Evolutionary conservation across 2,329 filamentous ascomycete genomes (phyloP), one percentile per base, ranked within the genome.

Genomic region (Cladosporium sp.): DNA sequence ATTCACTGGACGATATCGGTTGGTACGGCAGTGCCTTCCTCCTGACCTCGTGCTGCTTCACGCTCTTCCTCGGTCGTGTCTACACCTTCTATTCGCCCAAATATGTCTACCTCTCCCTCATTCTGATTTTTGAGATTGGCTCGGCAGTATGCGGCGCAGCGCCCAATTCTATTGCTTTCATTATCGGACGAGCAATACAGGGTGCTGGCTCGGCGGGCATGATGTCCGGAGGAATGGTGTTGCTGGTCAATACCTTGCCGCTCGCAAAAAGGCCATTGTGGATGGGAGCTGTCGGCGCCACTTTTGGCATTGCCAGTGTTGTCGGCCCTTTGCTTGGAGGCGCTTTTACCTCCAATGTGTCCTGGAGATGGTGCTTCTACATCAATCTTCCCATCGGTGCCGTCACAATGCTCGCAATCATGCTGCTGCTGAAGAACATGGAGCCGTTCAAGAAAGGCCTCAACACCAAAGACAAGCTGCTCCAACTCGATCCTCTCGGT

Each of bases 101-200:
- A 57, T 57, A 50, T 8, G 60, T 59, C 20, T 73, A 70, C 52
- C 48, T 73, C 13, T 43, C 57, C 1, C 43, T 61, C 7, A 67
- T 70, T 30, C 56, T 64, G 29, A 49, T 80, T 36, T 83, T 84
- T 54, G 78, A 82, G 58, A 15, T 80, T 4, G 80, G 80, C 2
- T 80, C 78, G 1, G 56, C 77, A 4, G 62, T 83, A n/a, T 82
- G 78, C 56, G 80, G 42, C 12, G 64, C 68, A 1, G 65, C 70
- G 1, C 63, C 62, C 12, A 68, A 62, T 43, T 67, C 63, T 4
- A 61, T 60, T 6, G 64, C 64, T 1, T 58, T 74, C 39, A 73
- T 74, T 41, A 56, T 73, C 13, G 72, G 72, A 6, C 52, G 72
- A 34, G 65, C 70, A 0, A 65, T 75, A 20, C 64, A 68, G 17